Evolutionary conservation across 2,329 filamentous ascomycete genomes (phyloP).

Genomic region (Acarospora socialis): DNA sequence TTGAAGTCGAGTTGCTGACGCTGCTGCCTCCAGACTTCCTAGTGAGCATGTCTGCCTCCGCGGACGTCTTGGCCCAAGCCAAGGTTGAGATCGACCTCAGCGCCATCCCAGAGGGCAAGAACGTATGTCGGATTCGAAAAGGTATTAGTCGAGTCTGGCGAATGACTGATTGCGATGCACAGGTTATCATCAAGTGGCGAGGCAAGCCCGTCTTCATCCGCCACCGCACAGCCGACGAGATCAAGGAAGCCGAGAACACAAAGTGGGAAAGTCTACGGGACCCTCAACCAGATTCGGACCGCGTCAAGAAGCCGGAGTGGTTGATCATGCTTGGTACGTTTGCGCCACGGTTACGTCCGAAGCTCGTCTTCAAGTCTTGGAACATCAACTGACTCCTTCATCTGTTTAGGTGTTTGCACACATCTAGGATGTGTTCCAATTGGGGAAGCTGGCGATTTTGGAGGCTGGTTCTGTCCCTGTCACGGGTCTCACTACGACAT

Average conservation of each 20-base stretch:
- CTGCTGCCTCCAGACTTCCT: slow-evolving; percentile 64
- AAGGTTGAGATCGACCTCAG: slow-evolving; percentile 96
- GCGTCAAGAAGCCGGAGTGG: slow-evolving; percentile 98
- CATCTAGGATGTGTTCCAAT: slow-evolving; percentile 98
- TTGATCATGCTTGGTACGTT: slow-evolving; percentile 84
- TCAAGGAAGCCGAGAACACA: slow-evolving; percentile 83
- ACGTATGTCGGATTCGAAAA: slow-evolving; percentile 47
- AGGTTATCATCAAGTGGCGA: slow-evolving; percentile 99
- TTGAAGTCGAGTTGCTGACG: slow-evolving; percentile 3
- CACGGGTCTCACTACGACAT: slow-evolving; percentile 99
- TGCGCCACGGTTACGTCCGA: not conserved
- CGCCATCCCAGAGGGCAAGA: slow-evolving; percentile 96
- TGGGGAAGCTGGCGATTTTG: slow-evolving; percentile 93
- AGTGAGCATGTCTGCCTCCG: slow-evolving; percentile 98
- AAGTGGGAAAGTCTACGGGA: slow-evolving; percentile 76
- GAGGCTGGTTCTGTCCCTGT: slow-evolving; percentile 99
- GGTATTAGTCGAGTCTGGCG: not conserved
- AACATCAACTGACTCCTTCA: slow-evolving; percentile 7
- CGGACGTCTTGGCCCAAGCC: slow-evolving; percentile 95
- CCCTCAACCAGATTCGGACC: slow-evolving; percentile 78
- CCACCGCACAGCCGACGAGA: slow-evolving; percentile 86
- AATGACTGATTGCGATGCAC: slow-evolving; percentile 11
- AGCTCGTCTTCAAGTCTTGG: not conserved
- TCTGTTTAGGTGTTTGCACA: slow-evolving; percentile 76
- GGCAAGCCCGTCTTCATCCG: slow-evolving; percentile 99